Evolutionary conservation across 257 asterid genomes (phyloP), one percentile per base, ranked within the genome.

Genomic region (Phtheirospermum japonicum): DNA sequence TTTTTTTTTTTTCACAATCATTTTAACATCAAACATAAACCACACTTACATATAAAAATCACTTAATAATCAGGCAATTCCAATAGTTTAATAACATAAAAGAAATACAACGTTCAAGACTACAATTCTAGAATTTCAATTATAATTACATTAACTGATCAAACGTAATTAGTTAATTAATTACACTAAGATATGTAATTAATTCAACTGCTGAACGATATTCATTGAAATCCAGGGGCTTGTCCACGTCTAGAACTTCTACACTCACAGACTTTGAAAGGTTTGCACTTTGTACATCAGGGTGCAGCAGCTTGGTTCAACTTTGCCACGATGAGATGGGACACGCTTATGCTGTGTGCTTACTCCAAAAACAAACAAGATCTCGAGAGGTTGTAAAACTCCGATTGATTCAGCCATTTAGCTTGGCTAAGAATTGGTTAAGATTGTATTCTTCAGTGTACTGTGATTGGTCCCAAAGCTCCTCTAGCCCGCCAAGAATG

Each of bases 391-490:
- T 34, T 55, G n/a, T 32, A 45, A 14, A 18, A 48, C 20, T 9
- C 20, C 12, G 26, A 14, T 52, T 59, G 45, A 48, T 46, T 86
- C 81, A 93, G 76, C 96, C 90, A 48, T 85, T 89, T 50, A 93
- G 67, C 82, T 83, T 93, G 0, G 94, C 81, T 74, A 93, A 73
- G 80, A 93, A 93, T 63, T 93, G 95, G 63, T 70, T 79, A 46
- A 93, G 77, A 59, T 89, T 84, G 76, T 93, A 93, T 75, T 93
- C 99, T 69, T 93, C 99, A 18, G 94, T 85, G 80, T 93, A 93
- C 75, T 89, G 96, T 60, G 99, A 87, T 59, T 93, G 97, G 76
- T 93, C 99, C 99, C 99, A 93, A n/a, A 93, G 96, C 63, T 93
- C 97, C 66, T 87, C 99, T 17, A 93, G 77, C 66, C 95, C 96